Evolutionary conservation across 225 moss, liverwort and hornwort species (phyloP).

Genomic region (Bryum argenteum): DNA sequence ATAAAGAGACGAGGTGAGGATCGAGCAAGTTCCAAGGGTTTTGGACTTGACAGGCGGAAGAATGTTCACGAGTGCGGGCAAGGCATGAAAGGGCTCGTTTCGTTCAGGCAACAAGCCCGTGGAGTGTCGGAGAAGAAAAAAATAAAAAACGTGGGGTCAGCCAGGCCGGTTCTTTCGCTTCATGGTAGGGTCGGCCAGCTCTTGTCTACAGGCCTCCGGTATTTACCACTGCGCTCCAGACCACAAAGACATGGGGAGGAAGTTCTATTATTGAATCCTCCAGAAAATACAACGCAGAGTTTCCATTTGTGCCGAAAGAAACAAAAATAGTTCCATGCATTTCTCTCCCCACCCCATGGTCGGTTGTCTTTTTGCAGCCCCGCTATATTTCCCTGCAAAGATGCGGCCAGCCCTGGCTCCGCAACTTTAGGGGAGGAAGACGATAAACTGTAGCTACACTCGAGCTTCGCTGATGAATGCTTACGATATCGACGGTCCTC

Average conservation of each 20-base stretch:
- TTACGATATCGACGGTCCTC: too few relatives aligned
- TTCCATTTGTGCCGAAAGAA: neutral
- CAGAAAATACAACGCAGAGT: neutral
- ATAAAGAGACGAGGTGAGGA: too few relatives aligned
- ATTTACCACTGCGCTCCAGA: constrained; percentile 44
- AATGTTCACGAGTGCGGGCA: constrained; percentile 24
- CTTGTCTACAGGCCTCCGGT: constrained; percentile 28
- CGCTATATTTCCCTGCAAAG: neutral
- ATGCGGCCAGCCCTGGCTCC: neutral
- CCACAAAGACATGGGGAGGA: constrained; percentile 25
- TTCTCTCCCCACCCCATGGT: constrained; percentile 12
- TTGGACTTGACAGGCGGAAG: constrained; percentile 22
- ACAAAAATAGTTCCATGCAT: neutral
- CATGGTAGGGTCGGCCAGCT: constrained; percentile 9
- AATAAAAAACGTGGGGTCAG: constrained; percentile 34
- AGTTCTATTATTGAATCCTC: neutral
- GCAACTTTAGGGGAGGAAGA: neutral
- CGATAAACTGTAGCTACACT: too few relatives aligned
- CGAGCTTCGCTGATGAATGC: too few relatives aligned
- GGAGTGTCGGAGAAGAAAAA: constrained; percentile 58
- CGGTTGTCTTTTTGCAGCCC: constrained; percentile 40
- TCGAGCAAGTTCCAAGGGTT: constrained; percentile 21
- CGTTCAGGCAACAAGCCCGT: constrained; percentile 4
- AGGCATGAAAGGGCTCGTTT: constrained; percentile 30
- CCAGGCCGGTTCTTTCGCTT: constrained; percentile 27